Percentiles rank a stretch among this genome's conserved stretches.
phyloP scores from a whole-genome alignment of 2,329 filamentous ascomycete genomes.

The Fusarium nurragi region DNA sequence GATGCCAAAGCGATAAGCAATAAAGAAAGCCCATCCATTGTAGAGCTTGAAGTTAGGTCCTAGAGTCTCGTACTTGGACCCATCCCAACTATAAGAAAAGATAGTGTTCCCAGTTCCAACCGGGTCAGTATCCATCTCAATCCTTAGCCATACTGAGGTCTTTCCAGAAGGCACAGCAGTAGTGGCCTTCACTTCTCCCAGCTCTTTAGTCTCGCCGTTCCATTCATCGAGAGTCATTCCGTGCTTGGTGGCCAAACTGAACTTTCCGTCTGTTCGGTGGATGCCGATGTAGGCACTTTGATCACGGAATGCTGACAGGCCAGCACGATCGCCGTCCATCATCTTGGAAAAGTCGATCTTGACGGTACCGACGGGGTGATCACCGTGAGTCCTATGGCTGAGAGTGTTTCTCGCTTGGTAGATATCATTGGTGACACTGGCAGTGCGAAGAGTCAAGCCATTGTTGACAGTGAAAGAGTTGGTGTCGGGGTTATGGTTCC shows the following conservation, averaged over 20 bases:
- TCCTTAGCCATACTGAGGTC: conserved; percentile 38
- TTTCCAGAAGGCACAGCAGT: conserved; percentile 29
- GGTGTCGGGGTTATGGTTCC: conserved; percentile 69
- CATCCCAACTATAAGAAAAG: conserved; percentile 37
- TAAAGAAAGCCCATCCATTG: conserved; percentile 58
- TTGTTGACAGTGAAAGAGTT: conserved; percentile 55
- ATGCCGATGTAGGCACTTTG: conserved; percentile 63
- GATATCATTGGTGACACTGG: conserved; percentile 62
- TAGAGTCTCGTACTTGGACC: conserved; percentile 36
- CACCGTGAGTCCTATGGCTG: conserved; percentile 57
- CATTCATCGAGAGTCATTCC: conserved; percentile 52
- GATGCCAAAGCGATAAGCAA: conserved; percentile 59
- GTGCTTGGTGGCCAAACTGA: conserved; percentile 49
- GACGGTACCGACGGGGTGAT: conserved; percentile 59
- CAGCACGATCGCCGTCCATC: conserved; percentile 61
- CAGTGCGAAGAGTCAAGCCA: conserved; percentile 59
- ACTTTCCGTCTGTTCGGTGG: conserved; percentile 43
- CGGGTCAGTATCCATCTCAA: conserved; percentile 40
- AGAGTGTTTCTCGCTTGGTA: conserved; percentile 59
- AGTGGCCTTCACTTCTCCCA: conserved; percentile 36
- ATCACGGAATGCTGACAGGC: conserved; percentile 64
- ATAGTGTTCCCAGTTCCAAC: conserved; percentile 31
- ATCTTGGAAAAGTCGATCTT: conserved; percentile 59
- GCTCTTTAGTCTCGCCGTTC: conserved; percentile 28
- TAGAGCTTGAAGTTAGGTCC: conserved; percentile 50